These are phyloP conservation scores for Dipodascus albidus DNA, from an alignment of 805 yeast species.

Conservation along the genomic window DNA sequence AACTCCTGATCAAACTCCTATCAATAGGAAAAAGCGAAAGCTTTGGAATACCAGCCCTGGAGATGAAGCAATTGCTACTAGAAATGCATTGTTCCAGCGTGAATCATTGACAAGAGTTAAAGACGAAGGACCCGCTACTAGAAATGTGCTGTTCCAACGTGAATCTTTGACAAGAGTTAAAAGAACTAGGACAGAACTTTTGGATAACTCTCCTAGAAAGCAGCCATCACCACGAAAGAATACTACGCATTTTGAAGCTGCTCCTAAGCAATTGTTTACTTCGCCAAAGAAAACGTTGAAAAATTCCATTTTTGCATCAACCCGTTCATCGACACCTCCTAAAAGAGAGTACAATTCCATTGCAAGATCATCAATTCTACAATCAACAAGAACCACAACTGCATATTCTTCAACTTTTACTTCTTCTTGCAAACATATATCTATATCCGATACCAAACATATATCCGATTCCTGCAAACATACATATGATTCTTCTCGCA, in stretches of 20 bases:
- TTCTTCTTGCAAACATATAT: not conserved
- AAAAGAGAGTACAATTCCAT: not conserved
- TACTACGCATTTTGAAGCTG: not conserved
- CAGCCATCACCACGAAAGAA: not conserved
- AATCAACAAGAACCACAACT: not conserved
- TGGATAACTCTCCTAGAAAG: not conserved
- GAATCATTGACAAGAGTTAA: no score
- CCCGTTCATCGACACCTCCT: not conserved
- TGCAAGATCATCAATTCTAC: not conserved
- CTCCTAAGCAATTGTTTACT: not conserved
- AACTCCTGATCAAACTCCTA: slow-evolving; percentile 19
- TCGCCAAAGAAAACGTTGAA: not conserved
- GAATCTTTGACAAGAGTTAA: not conserved
- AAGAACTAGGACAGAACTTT: not conserved
- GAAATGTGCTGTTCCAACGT: no score
- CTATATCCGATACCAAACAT: no score
- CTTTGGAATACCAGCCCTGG: not conserved
- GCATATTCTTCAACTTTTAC: not conserved
- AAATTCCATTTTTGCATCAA: not conserved
- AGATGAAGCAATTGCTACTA: not conserved
- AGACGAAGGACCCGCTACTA: no score
- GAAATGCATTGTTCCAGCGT: no score
- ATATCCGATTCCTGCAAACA: no score
- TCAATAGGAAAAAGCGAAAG: slow-evolving; percentile 8
- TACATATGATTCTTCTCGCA: not conserved